phyloP scores from a whole-genome alignment of 148 eudicot genomes.

The Dysphania ambrosioides region DNA sequence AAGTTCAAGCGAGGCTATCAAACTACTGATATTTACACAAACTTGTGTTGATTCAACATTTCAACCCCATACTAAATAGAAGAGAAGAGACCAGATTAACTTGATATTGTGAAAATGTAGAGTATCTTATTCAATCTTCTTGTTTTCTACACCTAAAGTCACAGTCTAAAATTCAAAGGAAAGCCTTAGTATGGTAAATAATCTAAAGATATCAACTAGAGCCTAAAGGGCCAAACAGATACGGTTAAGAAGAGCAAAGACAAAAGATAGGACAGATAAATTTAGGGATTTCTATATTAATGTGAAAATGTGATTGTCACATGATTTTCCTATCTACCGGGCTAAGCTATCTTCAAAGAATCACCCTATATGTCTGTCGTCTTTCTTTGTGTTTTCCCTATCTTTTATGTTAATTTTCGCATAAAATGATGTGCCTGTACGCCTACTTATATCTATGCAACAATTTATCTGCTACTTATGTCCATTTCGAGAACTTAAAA shows the following conservation, averaged over 20 bases:
- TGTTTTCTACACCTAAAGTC: too few relatives aligned
- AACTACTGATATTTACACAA: too few relatives aligned
- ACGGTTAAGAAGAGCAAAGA: background rate
- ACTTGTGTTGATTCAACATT: too few relatives aligned
- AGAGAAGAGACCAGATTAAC: too few relatives aligned
- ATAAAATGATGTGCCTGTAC: background rate
- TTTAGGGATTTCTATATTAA: slow-evolving; percentile 10
- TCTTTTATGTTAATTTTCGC: background rate
- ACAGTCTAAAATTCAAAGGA: too few relatives aligned
- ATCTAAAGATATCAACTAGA: too few relatives aligned
- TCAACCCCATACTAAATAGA: too few relatives aligned
- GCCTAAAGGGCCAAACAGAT: background rate
- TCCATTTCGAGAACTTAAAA: slow-evolving; percentile 8
- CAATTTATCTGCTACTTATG: background rate
- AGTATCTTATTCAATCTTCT: too few relatives aligned
- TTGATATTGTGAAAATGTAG: too few relatives aligned
- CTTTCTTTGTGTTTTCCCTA: background rate
- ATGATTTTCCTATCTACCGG: background rate
- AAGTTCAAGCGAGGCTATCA: too few relatives aligned
- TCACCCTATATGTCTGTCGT: slow-evolving; percentile 24
- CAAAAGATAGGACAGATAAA: slow-evolving; percentile 14
- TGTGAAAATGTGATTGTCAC: slow-evolving; percentile 16
- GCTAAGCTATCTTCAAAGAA: slow-evolving; percentile 1
- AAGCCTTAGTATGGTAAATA: too few relatives aligned
- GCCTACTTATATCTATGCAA: slow-evolving; percentile 1